Conservation (phyloP, 352 stramenopile genomes). For the Phytophthora tentaculata region DNA sequence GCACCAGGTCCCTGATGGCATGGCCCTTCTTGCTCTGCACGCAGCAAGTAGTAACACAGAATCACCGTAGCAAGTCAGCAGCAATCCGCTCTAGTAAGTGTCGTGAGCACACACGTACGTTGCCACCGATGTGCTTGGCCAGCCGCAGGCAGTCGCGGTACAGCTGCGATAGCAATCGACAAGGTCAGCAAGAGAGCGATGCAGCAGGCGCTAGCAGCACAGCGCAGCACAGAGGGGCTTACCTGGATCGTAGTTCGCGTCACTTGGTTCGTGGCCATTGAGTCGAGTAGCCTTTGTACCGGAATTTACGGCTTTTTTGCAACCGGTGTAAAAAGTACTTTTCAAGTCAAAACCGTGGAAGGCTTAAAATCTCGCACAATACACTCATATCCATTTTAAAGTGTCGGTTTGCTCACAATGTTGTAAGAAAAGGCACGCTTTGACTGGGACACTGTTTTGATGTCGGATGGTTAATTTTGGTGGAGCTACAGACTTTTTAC, state of each 20-base stretch:
- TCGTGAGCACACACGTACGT: conserved; percentile 42
- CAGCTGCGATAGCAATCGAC: conserved; percentile 43
- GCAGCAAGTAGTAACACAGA: conserved; percentile 5
- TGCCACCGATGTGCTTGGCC: conserved; percentile 88
- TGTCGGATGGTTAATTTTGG: too few species aligned
- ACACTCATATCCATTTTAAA: too few species aligned
- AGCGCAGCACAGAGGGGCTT: too few species aligned
- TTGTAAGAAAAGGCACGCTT: too few species aligned
- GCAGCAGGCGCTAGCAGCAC: not conserved
- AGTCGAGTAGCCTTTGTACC: conserved; percentile 46
- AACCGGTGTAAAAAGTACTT: too few species aligned
- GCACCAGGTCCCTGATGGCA: conserved; percentile 75
- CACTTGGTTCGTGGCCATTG: conserved; percentile 68
- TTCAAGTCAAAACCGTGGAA: too few species aligned
- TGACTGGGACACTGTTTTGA: too few species aligned
- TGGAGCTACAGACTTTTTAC: too few species aligned
- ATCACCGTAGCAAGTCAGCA: conserved; percentile 7
- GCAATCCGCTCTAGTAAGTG: not conserved
- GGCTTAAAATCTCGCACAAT: too few species aligned
- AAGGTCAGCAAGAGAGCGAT: not conserved
- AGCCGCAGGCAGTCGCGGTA: conserved; percentile 88
- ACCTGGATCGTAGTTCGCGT: conserved; percentile 81
- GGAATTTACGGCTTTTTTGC: too few species aligned
- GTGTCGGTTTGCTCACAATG: too few species aligned
- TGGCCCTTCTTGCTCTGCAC: conserved; percentile 83